Percentiles rank a stretch among this genome's conserved stretches.
phyloP scores from a whole-genome alignment of 768 basidiomycete species.

The Tylopilus plumbeoviolaceoides region DNA sequence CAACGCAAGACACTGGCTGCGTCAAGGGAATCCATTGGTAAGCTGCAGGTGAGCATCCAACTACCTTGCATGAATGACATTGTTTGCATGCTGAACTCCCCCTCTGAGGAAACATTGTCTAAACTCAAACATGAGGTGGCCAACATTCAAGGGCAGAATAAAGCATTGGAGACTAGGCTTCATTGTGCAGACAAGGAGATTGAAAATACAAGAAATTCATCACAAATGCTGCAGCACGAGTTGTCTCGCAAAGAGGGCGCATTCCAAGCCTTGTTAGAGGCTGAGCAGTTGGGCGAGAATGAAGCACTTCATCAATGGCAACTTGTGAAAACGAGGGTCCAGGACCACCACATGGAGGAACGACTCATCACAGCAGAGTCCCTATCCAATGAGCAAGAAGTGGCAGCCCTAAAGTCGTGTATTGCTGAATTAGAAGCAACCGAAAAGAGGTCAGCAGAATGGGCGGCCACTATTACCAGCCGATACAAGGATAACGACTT shows the following conservation, averaged over 20 bases:
- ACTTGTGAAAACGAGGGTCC: slow-evolving; percentile 16
- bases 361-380: slow-evolving; percentile 22
- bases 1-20: slow-evolving; percentile 50
- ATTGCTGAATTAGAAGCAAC: slow-evolving; percentile 26
- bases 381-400: slow-evolving; percentile 26
- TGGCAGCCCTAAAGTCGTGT: slow-evolving; percentile 15
- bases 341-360: slow-evolving; percentile 16
- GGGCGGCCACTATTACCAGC: slow-evolving; percentile 27
- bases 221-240: too few species aligned
- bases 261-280: too few species aligned
- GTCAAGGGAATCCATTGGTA: slow-evolving; percentile 50
- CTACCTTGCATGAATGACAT: not conserved
- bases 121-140: slow-evolving; percentile 15
- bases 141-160: slow-evolving; percentile 23
- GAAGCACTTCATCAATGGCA: slow-evolving; percentile 17
- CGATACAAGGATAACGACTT: slow-evolving; percentile 47
- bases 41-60: slow-evolving; percentile 40
- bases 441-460: slow-evolving; percentile 24
- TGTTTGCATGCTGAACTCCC: not conserved
- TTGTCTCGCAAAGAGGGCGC: too few species aligned
- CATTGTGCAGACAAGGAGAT: slow-evolving; percentile 9
- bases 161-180: slow-evolving; percentile 10
- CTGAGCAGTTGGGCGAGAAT: slow-evolving; percentile 18
- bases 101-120: slow-evolving; percentile 14
- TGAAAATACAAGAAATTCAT: slow-evolving; percentile 7